Percentiles rank a stretch among this genome's conserved stretches.
These are phyloP conservation scores for Vanderwaltozyma polyspora DNA, from an alignment of 805 yeast genomes.

Conservation along the genomic window DNA sequence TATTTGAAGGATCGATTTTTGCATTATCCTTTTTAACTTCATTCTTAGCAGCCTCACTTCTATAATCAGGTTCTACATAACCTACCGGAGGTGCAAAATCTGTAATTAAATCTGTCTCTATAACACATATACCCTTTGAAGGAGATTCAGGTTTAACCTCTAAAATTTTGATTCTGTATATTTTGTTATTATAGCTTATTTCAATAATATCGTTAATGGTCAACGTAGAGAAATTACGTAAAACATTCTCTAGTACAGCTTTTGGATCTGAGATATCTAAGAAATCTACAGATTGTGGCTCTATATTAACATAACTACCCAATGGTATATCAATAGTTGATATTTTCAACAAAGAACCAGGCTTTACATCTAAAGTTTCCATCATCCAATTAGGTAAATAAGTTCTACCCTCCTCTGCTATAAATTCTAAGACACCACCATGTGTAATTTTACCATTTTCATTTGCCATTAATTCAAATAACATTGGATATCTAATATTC, in stretches of 20 bases:
- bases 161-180: conserved; percentile 69
- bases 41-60: conserved; percentile 21
- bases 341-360: conserved; percentile 75
- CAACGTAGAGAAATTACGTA: conserved; percentile 80
- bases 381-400: conserved; percentile 97
- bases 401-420: conserved; percentile 93
- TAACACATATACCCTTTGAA: conserved; percentile 72
- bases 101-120: conserved; percentile 92
- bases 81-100: conserved; percentile 99
- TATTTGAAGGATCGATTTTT: conserved; percentile 21
- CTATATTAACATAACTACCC: conserved; percentile 83
- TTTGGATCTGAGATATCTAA: conserved; percentile 91
- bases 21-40: conserved; percentile 24
- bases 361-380: conserved; percentile 55
- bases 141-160: conserved; percentile 73
- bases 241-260: conserved; percentile 88
- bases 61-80: conserved; percentile 80
- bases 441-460: conserved; percentile 54
- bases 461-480: conserved; percentile 69
- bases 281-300: conserved; percentile 91
- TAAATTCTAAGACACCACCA: conserved; percentile 91
- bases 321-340: conserved; percentile 68
- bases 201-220: conserved; percentile 79
- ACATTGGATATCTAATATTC: conserved; percentile 92
- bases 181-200: conserved; percentile 67